These are phyloP conservation scores for Talaromyces sp. DNA, from an alignment of 2,329 filamentous ascomycete species.

Conservation along the genomic window DNA sequence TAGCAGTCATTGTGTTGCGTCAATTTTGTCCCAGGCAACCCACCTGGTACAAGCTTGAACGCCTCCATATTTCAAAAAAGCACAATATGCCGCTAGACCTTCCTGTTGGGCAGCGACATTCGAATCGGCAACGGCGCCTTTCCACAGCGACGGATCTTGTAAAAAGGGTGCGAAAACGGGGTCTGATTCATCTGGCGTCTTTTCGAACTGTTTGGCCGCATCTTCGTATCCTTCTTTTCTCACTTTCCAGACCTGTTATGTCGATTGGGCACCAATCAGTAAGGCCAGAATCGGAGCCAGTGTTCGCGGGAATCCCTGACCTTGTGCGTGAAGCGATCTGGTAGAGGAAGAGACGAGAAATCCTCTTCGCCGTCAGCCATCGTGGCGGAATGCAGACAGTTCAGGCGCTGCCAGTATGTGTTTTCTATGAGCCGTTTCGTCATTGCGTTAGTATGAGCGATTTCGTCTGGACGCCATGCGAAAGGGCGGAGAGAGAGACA, in stretches of 20 bases:
- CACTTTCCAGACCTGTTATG: constrained; percentile 79
- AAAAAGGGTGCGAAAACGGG: constrained; percentile 83
- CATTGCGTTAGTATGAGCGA: not conserved
- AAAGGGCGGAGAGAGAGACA: not conserved
- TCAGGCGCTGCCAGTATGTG: constrained; percentile 8
- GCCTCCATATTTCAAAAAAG: constrained; percentile 88
- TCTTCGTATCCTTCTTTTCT: constrained; percentile 93
- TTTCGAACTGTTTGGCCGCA: constrained; percentile 77
- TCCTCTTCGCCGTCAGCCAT: constrained; percentile 43
- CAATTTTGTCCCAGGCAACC: not conserved
- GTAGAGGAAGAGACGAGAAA: constrained; percentile 39
- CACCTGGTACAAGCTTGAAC: constrained; percentile 68
- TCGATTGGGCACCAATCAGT: not conserved
- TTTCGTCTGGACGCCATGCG: not conserved
- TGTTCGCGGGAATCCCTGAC: constrained; percentile 21
- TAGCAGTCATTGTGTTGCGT: constrained; percentile 12
- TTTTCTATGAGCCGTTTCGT: not conserved
- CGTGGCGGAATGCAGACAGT: constrained; percentile 15
- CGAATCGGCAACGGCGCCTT: constrained; percentile 84
- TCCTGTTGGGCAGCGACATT: constrained; percentile 97
- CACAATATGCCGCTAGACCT: constrained; percentile 77
- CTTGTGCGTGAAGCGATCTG: constrained; percentile 42
- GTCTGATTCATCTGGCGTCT: constrained; percentile 77
- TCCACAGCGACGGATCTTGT: constrained; percentile 81
- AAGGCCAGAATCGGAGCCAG: not conserved